Evolutionary conservation across 805 yeast species (phyloP), one percentile per base, ranked within the genome.

Genomic region (Lachancea sp.): DNA sequence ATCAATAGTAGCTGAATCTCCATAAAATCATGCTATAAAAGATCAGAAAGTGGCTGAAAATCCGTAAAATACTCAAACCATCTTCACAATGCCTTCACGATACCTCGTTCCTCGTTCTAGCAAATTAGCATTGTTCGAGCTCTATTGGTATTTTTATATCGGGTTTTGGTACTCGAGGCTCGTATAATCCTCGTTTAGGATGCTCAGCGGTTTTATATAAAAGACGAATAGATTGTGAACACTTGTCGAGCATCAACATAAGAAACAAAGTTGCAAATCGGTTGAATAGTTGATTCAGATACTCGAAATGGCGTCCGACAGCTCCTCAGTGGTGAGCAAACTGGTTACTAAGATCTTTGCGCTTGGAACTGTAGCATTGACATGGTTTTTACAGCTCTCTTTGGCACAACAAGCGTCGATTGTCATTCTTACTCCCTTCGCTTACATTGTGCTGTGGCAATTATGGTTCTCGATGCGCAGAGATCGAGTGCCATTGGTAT

Each of bases 401-500:
- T 34, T 62, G 22, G 55, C 64, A 21, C 71, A 68, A 41, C 64
- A 64, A 49, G 41, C 61, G 2, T 59, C 69, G 1, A 39, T 66
- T 13, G 45, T 61, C 3, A 43, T 67, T 2, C 40, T 61, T 13
- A 43, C 63, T 9, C 92, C 92, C 11, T 79, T 83, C 56, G 49
- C 80, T 21, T 81, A 80, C 64, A 75, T 77, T 50, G 56, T 81
- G 24, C 52, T 71, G 18, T 82, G 80, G 80, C 92, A 83, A 62
- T 63, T 80, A 2, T 54, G 75, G 11, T 80, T 80, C 60, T 77
- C 85, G n/a, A 61, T 83, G 37, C 72, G 90, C 64, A 78, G 68
- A 42, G 95, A 87, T 64, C 71, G 95, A 41, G 95, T 78, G 8
- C 98, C 98, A 3, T 59, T 90, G 49, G 97, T 87, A 2, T 86